Base-by-base conservation (phyloP, 2,329 filamentous ascomycete species). In the Zasmidium citrigriseum region DNA sequence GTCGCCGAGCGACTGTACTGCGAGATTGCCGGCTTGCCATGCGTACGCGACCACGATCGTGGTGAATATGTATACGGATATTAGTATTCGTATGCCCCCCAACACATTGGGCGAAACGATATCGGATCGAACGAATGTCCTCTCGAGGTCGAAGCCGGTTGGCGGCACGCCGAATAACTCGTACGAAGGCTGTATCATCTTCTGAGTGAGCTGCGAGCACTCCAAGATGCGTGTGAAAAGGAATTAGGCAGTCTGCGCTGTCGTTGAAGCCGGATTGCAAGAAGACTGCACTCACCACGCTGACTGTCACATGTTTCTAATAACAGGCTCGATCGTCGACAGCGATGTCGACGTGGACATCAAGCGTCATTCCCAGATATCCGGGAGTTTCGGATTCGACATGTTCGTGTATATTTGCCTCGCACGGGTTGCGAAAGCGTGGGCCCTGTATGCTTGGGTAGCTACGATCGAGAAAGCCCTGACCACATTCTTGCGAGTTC, bases 1-100 rank as follows among this genome's bases (percentile, higher is more conserved):
- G 22, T 62, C 51, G 5, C 24, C 48, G 18, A 62, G 45, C 3
- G 48, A 45, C 14, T 55, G 52, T 16, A 45, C 44, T 12, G 54
- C 57, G 7, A 38, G 44, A 16, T 62, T 38, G 47, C 50, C 34
- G 14, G 57, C 52, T 3, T 60, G 51, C 60, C 60, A 60, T 44
- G 54, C 47, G 48, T 60, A 60, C n/a, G 45, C 60, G 14, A 60
- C 52, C 41, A 62, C 53, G 16, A 62, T 58, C 1, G 60, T 62
- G n/a, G 22, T 60, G 54, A 56, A 62, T 47, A 54, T 55, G 38
- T 62, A 62, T 4, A 60, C 14, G 11, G 60, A 55, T 4, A 62
- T 54, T 18, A 57, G 18, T 18, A 54, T 47, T 29, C 60, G 60
- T 10, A 58, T 16, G 12, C 24, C 46, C 9, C 51, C 57, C 5